These are phyloP conservation scores for Suhomyces tanzawaensis DNA, from an alignment of 805 yeast species.

Conservation along the genomic window DNA sequence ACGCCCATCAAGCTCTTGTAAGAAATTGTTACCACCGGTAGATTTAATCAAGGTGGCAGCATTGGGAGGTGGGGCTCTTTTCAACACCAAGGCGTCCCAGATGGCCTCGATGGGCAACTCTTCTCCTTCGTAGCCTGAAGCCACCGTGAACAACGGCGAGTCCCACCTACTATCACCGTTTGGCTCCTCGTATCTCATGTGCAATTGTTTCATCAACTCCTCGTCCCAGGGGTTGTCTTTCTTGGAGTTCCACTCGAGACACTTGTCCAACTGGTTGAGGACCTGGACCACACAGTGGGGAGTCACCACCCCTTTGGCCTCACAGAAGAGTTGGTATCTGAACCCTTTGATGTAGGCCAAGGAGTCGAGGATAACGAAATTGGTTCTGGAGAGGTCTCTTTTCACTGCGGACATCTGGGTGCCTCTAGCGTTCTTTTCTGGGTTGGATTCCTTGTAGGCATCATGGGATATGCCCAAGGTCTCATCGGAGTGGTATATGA, in stretches of 20 bases:
- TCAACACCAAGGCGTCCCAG: slow-evolving; percentile 59
- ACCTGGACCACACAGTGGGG: slow-evolving; percentile 82
- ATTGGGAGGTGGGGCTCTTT: slow-evolving; percentile 71
- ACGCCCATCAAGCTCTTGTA: slow-evolving; percentile 71
- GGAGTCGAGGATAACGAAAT: slow-evolving; percentile 81
- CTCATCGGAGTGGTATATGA: slow-evolving; percentile 76
- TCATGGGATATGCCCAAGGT: slow-evolving; percentile 66
- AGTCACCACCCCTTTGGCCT: slow-evolving; percentile 80
- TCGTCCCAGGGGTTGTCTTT: slow-evolving; percentile 57
- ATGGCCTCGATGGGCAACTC: slow-evolving; percentile 63
- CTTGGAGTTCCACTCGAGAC: slow-evolving; percentile 60
- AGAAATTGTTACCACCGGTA: slow-evolving; percentile 70
- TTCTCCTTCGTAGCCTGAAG: slow-evolving; percentile 48
- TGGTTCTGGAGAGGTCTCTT: slow-evolving; percentile 65
- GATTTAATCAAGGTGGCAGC: slow-evolving; percentile 82
- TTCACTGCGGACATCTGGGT: slow-evolving; percentile 86
- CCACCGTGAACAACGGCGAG: slow-evolving; percentile 77
- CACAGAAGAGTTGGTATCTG: slow-evolving; percentile 90
- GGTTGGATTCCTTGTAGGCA: slow-evolving; percentile 65
- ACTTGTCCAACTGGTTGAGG: slow-evolving; percentile 60
- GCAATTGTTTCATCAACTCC: slow-evolving; percentile 61
- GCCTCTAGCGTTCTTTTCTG: slow-evolving; percentile 82
- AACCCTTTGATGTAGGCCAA: slow-evolving; percentile 92
- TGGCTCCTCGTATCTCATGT: slow-evolving; percentile 92
- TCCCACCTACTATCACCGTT: slow-evolving; percentile 88